Conservation (phyloP, 768 basidiomycete species). For the Lactarius evosmus region DNA sequence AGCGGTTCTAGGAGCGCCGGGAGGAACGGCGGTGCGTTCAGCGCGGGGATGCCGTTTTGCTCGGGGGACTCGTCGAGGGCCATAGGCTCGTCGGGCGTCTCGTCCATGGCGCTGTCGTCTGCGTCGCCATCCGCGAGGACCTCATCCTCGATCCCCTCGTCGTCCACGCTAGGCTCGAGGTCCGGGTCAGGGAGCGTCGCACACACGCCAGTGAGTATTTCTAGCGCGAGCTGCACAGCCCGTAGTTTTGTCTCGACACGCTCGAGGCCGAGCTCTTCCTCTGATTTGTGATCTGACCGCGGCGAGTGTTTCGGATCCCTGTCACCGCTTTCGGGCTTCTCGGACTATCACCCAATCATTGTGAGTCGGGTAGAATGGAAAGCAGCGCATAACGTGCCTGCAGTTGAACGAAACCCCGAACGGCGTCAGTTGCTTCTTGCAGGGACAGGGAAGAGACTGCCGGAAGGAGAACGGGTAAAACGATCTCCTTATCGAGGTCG, state of each 20-base stretch:
- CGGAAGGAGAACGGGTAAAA: constrained; percentile 68
- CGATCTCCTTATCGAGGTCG: constrained; percentile 67
- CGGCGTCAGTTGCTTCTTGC: constrained; percentile 45
- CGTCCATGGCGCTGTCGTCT: constrained; percentile 38
- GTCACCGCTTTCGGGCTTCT: constrained; percentile 49
- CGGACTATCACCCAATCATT: constrained; percentile 34
- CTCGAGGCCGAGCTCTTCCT: constrained; percentile 67
- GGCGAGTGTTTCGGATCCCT: constrained; percentile 7
- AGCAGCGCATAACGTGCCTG: constrained; percentile 41
- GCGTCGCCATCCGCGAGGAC: constrained; percentile 46
- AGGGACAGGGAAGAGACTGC: constrained; percentile 60
- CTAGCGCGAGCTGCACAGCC: constrained; percentile 78
- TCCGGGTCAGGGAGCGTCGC: constrained; percentile 82
- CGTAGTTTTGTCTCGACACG: constrained; percentile 65
- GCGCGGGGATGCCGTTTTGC: constrained; percentile 16
- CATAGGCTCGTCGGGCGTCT: constrained; percentile 34
- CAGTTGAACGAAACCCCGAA: constrained; percentile 49
- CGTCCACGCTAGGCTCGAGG: constrained; percentile 37
- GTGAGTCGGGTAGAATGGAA: constrained; percentile 1
- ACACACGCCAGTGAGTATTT: constrained; percentile 84
- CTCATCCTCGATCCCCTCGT: constrained; percentile 38
- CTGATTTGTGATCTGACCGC: constrained; percentile 69
- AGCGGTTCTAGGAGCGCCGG: constrained; percentile 65
- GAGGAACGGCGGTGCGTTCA: constrained; percentile 44
- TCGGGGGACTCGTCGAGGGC: constrained; percentile 29